A percentile compares a stretch with the other conserved stretches of the same genome.
These are phyloP conservation scores for Trypethelium eluteriae DNA, from an alignment of 495 filamentous ascomycete species.

Conservation along the genomic window DNA sequence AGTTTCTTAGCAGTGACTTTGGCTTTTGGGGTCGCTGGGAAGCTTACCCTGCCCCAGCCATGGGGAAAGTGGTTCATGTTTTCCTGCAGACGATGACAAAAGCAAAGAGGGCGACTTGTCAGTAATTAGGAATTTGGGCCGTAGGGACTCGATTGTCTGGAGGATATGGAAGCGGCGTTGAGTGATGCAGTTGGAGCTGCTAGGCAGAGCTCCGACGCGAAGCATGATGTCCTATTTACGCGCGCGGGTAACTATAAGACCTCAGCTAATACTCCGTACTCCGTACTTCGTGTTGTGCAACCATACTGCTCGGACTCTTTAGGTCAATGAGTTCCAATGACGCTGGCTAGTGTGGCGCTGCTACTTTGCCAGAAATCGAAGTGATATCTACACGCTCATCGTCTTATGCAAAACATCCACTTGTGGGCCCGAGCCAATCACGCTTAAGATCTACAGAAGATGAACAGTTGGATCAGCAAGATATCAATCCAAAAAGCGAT, in stretches of 20 bases:
- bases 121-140: background rate
- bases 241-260: background rate
- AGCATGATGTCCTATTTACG: background rate
- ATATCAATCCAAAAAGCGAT: background rate
- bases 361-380: too few relatives aligned
- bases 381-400: too few relatives aligned
- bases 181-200: constrained; percentile 4
- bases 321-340: too few relatives aligned
- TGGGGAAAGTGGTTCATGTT: constrained; percentile 91
- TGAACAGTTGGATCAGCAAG: background rate
- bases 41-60: constrained; percentile 87
- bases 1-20: constrained; percentile 12
- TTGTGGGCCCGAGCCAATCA: too few relatives aligned
- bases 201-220: constrained; percentile 11
- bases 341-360: too few relatives aligned
- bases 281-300: too few relatives aligned
- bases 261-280: too few relatives aligned
- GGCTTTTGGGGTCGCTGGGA: constrained; percentile 13
- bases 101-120: too few relatives aligned
- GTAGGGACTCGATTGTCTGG: background rate
- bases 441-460: too few relatives aligned
- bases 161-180: background rate
- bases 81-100: background rate
- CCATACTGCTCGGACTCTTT: too few relatives aligned
- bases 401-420: too few relatives aligned